phyloP scores from a whole-genome alignment of 352 stramenopile genomes.

The Phytophthora boehmeriae region DNA sequence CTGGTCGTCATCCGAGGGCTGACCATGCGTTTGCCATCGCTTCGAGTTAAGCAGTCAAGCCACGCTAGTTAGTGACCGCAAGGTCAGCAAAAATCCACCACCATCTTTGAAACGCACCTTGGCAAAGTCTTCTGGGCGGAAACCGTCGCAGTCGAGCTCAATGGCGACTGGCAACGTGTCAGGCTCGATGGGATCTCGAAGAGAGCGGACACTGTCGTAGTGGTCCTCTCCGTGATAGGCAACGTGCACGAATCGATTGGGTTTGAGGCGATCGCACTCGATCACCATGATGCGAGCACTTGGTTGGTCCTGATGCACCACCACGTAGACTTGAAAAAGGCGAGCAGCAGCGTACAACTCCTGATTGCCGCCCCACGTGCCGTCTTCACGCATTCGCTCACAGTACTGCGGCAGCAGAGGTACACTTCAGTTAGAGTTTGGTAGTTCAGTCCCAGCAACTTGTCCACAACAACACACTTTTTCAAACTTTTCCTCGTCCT shows the following conservation, averaged over 20 bases:
- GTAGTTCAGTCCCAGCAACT: background rate
- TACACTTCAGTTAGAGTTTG: background rate
- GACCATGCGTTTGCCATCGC: constrained; percentile 39
- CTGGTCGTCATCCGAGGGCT: constrained; percentile 4
- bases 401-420: constrained; percentile 55
- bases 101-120: constrained; percentile 40
- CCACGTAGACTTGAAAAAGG: constrained; percentile 76
- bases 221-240: constrained; percentile 81
- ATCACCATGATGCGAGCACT: constrained; percentile 65
- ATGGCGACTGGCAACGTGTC: constrained; percentile 50
- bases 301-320: constrained; percentile 71
- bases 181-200: constrained; percentile 45
- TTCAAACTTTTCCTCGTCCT: constrained; percentile 88
- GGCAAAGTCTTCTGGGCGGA: constrained; percentile 58
- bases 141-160: constrained; percentile 61
- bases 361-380: constrained; percentile 85
- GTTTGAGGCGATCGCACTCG: constrained; percentile 66
- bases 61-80: constrained; percentile 7
- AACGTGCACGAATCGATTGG: constrained; percentile 57
- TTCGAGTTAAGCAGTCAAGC: constrained; percentile 12
- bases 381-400: constrained; percentile 76
- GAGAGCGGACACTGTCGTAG: constrained; percentile 78
- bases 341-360: constrained; percentile 77
- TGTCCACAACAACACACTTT: constrained; percentile 42
- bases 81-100: constrained; percentile 15